Evolutionary conservation across 805 yeast species (phyloP).

Genomic region (Metschnikowia matae): DNA sequence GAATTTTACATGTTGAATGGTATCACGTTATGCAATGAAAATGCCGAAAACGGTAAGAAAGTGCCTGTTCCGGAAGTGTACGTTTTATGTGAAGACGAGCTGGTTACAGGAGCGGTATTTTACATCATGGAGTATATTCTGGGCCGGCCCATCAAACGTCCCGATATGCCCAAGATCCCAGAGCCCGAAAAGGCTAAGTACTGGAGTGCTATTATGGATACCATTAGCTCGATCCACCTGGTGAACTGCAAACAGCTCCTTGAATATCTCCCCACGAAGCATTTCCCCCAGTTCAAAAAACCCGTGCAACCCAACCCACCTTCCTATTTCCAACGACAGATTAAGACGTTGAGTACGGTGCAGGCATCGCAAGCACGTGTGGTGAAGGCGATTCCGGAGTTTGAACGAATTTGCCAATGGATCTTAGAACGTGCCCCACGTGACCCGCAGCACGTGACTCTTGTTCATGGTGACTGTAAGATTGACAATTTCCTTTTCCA

Average conservation of each 20-base stretch:
- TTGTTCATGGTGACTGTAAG: constrained; percentile 65
- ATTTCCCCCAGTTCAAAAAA: constrained; percentile 41
- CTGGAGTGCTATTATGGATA: constrained; percentile 48
- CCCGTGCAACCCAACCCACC: constrained; percentile 11
- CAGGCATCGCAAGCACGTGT: constrained; percentile 33
- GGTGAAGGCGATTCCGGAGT: constrained; percentile 48
- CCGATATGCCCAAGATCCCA: constrained; percentile 39
- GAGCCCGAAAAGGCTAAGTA: constrained; percentile 22
- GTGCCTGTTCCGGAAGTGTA: constrained; percentile 56
- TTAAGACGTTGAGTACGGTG: constrained; percentile 43
- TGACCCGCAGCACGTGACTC: constrained; percentile 41
- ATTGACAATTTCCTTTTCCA: constrained; percentile 61
- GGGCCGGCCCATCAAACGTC: constrained; percentile 55
- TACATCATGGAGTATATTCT: constrained; percentile 58
- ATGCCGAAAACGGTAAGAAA: constrained; percentile 9
- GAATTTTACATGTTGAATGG: constrained; percentile 51
- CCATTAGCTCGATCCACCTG: constrained; percentile 47
- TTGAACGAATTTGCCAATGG: constrained; percentile 41
- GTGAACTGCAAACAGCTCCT: constrained; percentile 43
- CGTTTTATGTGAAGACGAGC: constrained; percentile 53
- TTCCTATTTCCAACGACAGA: constrained; percentile 52
- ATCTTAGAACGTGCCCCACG: constrained; percentile 41
- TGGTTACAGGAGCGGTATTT: constrained; percentile 51
- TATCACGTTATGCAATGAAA: constrained; percentile 27
- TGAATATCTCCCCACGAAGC: constrained; percentile 39